These are phyloP conservation scores for Prosopis cineraria DNA, from an alignment of 306 rosid species.

Conservation along the genomic window DNA sequence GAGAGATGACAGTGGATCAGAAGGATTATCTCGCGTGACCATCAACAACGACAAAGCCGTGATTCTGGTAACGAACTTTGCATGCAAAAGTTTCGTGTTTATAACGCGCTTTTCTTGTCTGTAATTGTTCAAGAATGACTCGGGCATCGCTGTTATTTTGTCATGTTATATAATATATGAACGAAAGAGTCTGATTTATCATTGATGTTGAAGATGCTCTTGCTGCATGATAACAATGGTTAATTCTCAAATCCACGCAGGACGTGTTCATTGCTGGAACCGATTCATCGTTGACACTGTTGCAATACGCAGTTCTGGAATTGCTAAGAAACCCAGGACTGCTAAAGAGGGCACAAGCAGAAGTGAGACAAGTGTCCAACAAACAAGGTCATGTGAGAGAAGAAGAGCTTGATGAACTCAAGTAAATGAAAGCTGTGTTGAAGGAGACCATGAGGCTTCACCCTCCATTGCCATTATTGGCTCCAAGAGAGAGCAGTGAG, in stretches of 20 bases:
- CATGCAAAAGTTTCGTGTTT: too few species aligned
- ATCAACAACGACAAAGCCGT: neutral
- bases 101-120: too few species aligned
- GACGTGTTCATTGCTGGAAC: constrained; percentile 28
- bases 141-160: too few species aligned
- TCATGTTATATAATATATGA: too few species aligned
- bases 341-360: constrained; percentile 24
- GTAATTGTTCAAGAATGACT: too few species aligned
- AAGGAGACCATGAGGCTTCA: constrained; percentile 34
- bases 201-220: too few species aligned
- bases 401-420: neutral
- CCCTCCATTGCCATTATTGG: constrained; percentile 21
- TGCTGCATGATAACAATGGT: too few species aligned
- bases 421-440: constrained; percentile 14
- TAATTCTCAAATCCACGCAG: too few species aligned
- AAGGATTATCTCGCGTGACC: neutral
- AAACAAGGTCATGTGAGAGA: neutral
- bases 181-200: too few species aligned
- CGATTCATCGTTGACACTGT: constrained; percentile 21
- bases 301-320: constrained; percentile 35
- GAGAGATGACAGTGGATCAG: neutral
- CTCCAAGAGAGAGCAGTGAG: constrained; percentile 19
- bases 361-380: constrained; percentile 20
- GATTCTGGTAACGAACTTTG: neutral
- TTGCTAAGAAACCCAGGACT: constrained; percentile 24